phyloP scores from a whole-genome alignment of 306 rosid genomes.

The Abrus precatorius region DNA sequence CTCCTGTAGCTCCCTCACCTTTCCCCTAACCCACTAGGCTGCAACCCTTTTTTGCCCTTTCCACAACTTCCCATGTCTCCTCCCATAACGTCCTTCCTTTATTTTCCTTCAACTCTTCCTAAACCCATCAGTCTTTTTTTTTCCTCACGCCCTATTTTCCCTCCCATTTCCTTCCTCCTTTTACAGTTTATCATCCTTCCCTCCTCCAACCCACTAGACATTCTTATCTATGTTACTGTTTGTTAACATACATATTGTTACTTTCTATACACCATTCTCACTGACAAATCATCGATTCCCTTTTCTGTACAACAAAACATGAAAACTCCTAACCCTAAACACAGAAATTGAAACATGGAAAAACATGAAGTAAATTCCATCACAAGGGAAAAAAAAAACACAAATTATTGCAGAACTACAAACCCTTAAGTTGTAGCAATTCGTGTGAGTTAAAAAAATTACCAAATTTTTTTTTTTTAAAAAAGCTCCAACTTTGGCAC shows the following conservation, averaged over 20 bases:
- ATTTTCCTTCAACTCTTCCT: too few species aligned
- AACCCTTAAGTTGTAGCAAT: constrained; percentile 41
- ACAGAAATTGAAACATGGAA: constrained; percentile 35
- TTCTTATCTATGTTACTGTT: too few species aligned
- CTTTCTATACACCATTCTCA: constrained; percentile 50
- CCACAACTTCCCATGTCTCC: too few species aligned
- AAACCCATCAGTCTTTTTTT: too few species aligned
- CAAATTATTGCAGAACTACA: constrained; percentile 13
- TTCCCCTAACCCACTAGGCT: too few species aligned
- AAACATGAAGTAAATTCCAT: constrained; percentile 27
- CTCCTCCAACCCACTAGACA: too few species aligned
- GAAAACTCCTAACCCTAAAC: constrained; percentile 38
- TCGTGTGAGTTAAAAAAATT: constrained; percentile 31
- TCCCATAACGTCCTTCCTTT: too few species aligned
- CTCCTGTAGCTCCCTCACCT: too few species aligned
- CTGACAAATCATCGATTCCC: constrained; percentile 37
- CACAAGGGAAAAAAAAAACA: constrained; percentile 1
- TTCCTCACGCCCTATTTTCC: too few species aligned
- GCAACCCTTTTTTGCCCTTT: too few species aligned
- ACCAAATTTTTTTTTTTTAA: background rate
- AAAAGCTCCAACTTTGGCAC: constrained; percentile 45
- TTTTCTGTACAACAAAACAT: constrained; percentile 11
- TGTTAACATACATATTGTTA: background rate
- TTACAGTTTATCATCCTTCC: too few species aligned
- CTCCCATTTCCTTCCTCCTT: too few species aligned